Base-by-base conservation (phyloP, 306 rosid genomes). In the Parietaria judaica region DNA sequence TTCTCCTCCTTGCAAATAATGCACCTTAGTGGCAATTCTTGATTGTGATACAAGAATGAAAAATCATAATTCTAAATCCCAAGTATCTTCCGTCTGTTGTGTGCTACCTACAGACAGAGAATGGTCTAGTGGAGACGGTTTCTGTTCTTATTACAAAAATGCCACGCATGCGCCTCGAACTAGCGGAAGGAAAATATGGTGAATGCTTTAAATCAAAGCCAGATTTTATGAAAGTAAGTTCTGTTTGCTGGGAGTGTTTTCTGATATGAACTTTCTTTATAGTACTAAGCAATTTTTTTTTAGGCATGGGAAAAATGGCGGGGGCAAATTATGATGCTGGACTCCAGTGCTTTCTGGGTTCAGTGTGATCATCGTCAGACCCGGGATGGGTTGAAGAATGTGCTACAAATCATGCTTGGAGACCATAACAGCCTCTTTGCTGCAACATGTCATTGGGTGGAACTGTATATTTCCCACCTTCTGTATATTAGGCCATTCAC, bases 301-400 rank as follows among this genome's bases (percentile, higher is more conserved):
- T 72, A 91, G 98, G 92, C 92, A 71, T 88, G 95, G 96, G 98
- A 91, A 77, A 88, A 82, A 71, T 91, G 98, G 98, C 74, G 95
- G 69, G 81, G 82, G 6, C 89, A 85, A 72, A 78, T 91, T 62
- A 80, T 89, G 46, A 91, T 85, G 78, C 79, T 91, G 69, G 96
- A 82, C 51, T 74, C 95, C 73, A 88, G 95, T 82, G 78, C 77
- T 17, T 88, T 63, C 70, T 88, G 98, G 98, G 73, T 75, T 68
- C 81, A 81, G 9, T 91, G 98, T 82, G 75, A 78, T 80, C 88
- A 91, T 75, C 74, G 50, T 54, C 83, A 45, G 66, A 91, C 98
- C 48, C 65, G 70, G 54, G 92, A 85, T 37, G 96, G 98, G 23
- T 82, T 91, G 89, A 84, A 80, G 70, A 80, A 82, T 74, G 70